Conservation (phyloP, 2,329 filamentous ascomycete species). For the Sphaerulina musiva region DNA sequence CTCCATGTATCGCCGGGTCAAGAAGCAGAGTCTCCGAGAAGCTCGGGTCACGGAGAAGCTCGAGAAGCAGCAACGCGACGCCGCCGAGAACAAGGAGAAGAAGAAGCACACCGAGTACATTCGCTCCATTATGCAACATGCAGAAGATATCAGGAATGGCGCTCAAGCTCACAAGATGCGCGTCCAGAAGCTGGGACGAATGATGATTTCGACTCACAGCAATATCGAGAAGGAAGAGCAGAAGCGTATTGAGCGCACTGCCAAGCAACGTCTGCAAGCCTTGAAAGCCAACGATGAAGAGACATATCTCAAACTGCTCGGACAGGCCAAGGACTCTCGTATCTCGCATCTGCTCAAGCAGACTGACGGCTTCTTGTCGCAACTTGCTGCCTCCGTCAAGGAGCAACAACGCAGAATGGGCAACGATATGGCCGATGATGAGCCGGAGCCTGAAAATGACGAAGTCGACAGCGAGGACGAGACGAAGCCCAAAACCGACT, state of each 20-base stretch:
- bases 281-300: slow-evolving; percentile 99
- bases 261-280: slow-evolving; percentile 98
- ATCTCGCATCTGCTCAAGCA: slow-evolving; percentile 95
- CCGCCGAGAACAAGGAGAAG: slow-evolving; percentile 91
- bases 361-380: slow-evolving; percentile 94
- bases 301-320: slow-evolving; percentile 93
- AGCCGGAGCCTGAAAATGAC: slow-evolving; percentile 60
- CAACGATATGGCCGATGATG: slow-evolving; percentile 46
- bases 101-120: slow-evolving; percentile 94
- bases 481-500: slow-evolving; percentile 78
- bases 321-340: slow-evolving; percentile 98
- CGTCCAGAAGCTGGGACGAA: slow-evolving; percentile 75
- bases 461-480: slow-evolving; percentile 64
- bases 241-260: slow-evolving; percentile 93
- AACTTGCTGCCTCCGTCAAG: slow-evolving; percentile 90
- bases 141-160: slow-evolving; percentile 65
- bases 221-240: slow-evolving; percentile 99
- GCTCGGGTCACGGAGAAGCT: slow-evolving; percentile 97
- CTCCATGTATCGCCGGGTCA: slow-evolving; percentile 81
- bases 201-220: slow-evolving; percentile 85
- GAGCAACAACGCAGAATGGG: slow-evolving; percentile 80
- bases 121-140: slow-evolving; percentile 75
- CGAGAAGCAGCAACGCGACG: slow-evolving; percentile 96
- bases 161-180: slow-evolving; percentile 64
- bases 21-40: slow-evolving; percentile 94